These are phyloP conservation scores for Macadamia integrifolia DNA, from an alignment of 164 flowering plant species.

Conservation along the genomic window DNA sequence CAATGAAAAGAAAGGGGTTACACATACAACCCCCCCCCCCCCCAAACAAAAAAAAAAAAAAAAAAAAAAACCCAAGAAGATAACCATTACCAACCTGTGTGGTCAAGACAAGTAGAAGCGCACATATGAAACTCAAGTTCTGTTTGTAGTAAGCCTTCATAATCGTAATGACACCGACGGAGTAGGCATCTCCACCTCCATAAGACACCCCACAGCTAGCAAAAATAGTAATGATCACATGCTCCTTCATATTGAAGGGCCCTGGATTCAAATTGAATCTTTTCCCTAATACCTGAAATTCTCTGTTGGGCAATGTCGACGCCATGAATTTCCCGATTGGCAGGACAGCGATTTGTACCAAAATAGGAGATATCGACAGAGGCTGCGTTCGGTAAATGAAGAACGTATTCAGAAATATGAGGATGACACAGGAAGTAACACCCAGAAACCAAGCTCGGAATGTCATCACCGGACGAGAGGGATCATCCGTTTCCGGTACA, in stretches of 20 bases:
- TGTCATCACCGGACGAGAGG: constrained; percentile 78
- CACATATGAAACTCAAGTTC: constrained; percentile 53
- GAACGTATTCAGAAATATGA: constrained; percentile 91
- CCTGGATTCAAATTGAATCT: constrained; percentile 73
- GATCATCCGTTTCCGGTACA: constrained; percentile 91
- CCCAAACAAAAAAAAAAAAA: too few relatives aligned
- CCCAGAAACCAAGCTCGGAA: constrained; percentile 89
- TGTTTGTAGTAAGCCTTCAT: constrained; percentile 89
- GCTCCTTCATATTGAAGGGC: constrained; percentile 93
- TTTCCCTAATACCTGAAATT: constrained; percentile 35
- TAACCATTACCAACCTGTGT: constrained; percentile 47
- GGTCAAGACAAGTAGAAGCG: constrained; percentile 67
- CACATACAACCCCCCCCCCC: too few relatives aligned
- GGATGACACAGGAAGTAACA: constrained; percentile 44
- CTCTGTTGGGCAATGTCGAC: constrained; percentile 44
- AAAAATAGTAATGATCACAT: constrained; percentile 87
- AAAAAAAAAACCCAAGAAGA: not conserved
- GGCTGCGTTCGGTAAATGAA: constrained; percentile 88
- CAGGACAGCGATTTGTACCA: constrained; percentile 74
- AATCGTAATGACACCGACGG: constrained; percentile 78
- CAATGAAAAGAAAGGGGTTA: not conserved
- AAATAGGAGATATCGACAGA: constrained; percentile 68
- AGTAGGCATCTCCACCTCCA: constrained; percentile 92
- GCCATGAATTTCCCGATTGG: constrained; percentile 91
- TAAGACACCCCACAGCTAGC: constrained; percentile 77